Evolutionary conservation across 768 basidiomycete genomes (phyloP).

Genomic region (Austroboletus eburneus): DNA sequence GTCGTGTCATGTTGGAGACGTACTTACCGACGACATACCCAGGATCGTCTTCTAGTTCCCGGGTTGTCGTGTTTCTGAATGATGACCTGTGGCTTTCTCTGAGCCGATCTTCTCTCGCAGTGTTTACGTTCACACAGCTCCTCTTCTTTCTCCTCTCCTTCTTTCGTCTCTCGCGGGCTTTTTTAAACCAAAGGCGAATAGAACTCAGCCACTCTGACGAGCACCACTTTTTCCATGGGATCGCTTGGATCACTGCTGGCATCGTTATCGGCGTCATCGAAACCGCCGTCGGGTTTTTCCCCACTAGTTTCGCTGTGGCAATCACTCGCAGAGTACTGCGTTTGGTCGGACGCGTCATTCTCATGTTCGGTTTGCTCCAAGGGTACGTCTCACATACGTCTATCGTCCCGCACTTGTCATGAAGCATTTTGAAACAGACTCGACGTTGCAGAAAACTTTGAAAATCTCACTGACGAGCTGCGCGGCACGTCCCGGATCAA

Average conservation of each 20-base stretch:
- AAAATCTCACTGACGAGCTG: conserved; percentile 40
- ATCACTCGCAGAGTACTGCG: conserved; percentile 58
- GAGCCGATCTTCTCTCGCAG: conserved; percentile 54
- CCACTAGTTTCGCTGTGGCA: conserved; percentile 46
- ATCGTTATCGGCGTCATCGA: conserved; percentile 64
- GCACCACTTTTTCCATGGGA: conserved; percentile 50
- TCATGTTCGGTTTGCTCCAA: conserved; percentile 62
- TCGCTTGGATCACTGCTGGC: conserved; percentile 61
- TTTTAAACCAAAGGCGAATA: conserved; percentile 49
- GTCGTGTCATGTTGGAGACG: not conserved
- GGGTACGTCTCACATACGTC: conserved; percentile 59
- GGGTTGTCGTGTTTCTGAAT: conserved; percentile 42
- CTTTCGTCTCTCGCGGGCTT: conserved; percentile 49
- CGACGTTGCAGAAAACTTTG: conserved; percentile 53
- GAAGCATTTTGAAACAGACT: conserved; percentile 33
- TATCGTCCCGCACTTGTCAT: not conserved
- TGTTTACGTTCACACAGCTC: conserved; percentile 56
- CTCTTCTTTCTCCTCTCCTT: conserved; percentile 55
- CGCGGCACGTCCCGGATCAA: conserved; percentile 15
- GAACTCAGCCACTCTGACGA: conserved; percentile 45
- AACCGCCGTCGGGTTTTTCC: conserved; percentile 58
- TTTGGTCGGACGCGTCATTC: conserved; percentile 46
- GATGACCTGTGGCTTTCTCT: conserved; percentile 50
- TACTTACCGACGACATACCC: not conserved
- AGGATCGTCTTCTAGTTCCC: conserved; percentile 11